Conservation (phyloP, 2,329 filamentous ascomycete species). For the Fusarium abutilonis region DNA sequence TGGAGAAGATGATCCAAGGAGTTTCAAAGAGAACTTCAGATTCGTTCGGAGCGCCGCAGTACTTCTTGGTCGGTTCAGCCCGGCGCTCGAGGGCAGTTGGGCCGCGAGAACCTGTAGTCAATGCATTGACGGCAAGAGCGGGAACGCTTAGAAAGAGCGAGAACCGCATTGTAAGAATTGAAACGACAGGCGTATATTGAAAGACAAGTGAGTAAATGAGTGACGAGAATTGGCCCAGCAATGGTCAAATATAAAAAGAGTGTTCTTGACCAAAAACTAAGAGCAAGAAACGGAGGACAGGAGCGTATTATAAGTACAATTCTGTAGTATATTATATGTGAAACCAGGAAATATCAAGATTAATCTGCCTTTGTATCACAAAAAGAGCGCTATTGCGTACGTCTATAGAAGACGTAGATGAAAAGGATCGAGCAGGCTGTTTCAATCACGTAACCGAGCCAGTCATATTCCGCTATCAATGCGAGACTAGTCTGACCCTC, state of each 20-base stretch:
- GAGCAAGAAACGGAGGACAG: background rate
- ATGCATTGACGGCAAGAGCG: background rate
- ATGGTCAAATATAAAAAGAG: background rate
- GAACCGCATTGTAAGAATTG: background rate
- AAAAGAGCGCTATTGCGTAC: background rate
- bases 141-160: background rate
- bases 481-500: background rate
- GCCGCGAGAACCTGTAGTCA: background rate
- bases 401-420: background rate
- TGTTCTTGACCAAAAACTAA: background rate
- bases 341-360: background rate
- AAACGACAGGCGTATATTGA: background rate
- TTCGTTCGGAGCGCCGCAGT: conserved; percentile 28
- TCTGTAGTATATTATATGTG: background rate
- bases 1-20: conserved; percentile 35
- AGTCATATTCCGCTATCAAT: background rate
- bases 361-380: background rate
- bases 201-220: background rate
- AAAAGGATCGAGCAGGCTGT: background rate
- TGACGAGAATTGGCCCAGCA: background rate
- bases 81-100: background rate
- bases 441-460: background rate
- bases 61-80: conserved; percentile 14
- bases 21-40: conserved; percentile 25
- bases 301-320: background rate